These are phyloP conservation scores for Trichoderma aggressivum DNA, from an alignment of 2,329 filamentous ascomycete genomes.

Conservation along the genomic window DNA sequence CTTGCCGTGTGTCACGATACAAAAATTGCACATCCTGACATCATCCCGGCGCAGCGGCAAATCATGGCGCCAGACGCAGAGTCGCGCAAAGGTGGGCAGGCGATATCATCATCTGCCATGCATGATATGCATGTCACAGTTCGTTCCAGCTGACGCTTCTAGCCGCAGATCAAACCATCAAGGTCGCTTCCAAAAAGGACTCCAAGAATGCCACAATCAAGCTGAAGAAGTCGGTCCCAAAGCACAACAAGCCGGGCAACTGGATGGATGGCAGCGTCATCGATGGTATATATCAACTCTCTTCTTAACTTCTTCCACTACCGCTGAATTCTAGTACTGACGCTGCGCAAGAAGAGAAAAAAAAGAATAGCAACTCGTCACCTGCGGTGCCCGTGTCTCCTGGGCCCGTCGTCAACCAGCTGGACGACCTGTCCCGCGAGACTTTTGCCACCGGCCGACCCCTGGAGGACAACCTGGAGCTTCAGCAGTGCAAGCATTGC, in stretches of 20 bases:
- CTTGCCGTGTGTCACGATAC: too few species aligned
- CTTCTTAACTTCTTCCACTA: too few species aligned
- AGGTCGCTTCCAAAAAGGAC: slow-evolving; percentile 58
- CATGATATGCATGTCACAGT: neutral
- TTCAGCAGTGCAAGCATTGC: slow-evolving; percentile 88
- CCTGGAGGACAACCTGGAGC: slow-evolving; percentile 73
- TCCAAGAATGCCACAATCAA: slow-evolving; percentile 53
- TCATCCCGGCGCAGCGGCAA: neutral
- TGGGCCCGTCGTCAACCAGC: slow-evolving; percentile 58
- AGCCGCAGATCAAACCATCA: slow-evolving; percentile 59
- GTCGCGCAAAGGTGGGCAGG: slow-evolving; percentile 31
- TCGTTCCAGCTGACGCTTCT: slow-evolving; percentile 7
- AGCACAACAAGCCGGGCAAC: slow-evolving; percentile 64
- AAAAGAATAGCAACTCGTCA: slow-evolving; percentile 47
- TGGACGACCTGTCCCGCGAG: slow-evolving; percentile 73
- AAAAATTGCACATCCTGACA: neutral
- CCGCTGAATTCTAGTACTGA: neutral
- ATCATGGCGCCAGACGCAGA: slow-evolving; percentile 24
- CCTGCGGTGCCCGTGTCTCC: slow-evolving; percentile 46
- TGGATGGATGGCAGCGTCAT: slow-evolving; percentile 66
- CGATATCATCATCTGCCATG: neutral
- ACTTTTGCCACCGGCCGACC: slow-evolving; percentile 80
- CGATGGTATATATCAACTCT: slow-evolving; percentile 52
- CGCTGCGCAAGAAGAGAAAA: slow-evolving; percentile 49
- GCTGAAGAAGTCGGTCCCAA: slow-evolving; percentile 60